Percentiles rank a stretch among this genome's conserved stretches.
Evolutionary conservation across 2,329 filamentous ascomycete species (phyloP).

Genomic region (Colletotrichum melonis): DNA sequence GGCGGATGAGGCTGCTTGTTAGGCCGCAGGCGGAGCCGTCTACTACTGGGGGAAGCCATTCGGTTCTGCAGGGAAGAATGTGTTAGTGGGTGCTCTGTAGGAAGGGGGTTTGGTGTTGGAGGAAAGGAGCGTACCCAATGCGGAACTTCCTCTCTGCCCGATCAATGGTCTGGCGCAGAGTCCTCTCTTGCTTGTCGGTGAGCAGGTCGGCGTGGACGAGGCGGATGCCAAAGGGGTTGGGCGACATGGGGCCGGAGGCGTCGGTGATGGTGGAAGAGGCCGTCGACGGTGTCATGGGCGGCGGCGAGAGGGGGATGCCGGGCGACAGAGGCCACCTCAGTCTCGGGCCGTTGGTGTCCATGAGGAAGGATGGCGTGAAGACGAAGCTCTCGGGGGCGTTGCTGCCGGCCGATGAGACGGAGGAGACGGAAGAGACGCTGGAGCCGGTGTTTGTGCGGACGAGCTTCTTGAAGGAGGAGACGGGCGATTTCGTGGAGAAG

Average conservation of each 20-base stretch:
- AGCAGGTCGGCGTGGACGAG: constrained; percentile 62
- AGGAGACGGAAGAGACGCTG: constrained; percentile 38
- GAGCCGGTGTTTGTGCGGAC: constrained; percentile 51
- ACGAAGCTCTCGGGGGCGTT: constrained; percentile 46
- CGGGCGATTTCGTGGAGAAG: constrained; percentile 40
- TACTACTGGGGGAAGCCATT: constrained; percentile 57
- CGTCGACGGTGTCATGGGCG: constrained; percentile 61
- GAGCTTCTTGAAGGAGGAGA: constrained; percentile 51
- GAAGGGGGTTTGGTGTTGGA: constrained; percentile 18
- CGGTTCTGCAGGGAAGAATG: constrained; percentile 42
- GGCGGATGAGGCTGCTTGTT: constrained; percentile 63
- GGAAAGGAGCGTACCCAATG: constrained; percentile 37
- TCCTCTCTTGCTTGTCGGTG: constrained; percentile 58
- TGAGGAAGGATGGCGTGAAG: constrained; percentile 44
- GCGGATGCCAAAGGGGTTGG: constrained; percentile 59
- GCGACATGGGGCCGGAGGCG: constrained; percentile 44
- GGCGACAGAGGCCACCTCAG: constrained; percentile 50
- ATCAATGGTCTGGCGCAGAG: constrained; percentile 58
- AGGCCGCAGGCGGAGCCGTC: constrained; percentile 57
- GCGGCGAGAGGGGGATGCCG: constrained; percentile 51
- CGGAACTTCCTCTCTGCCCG: constrained; percentile 62
- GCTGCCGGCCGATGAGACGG: constrained; percentile 35
- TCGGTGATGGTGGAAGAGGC: constrained; percentile 50
- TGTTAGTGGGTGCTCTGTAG: not conserved
- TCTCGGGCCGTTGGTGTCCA: constrained; percentile 42